Evolutionary conservation across 495 filamentous ascomycete species (phyloP).

Genomic region (Beverwykella pulmonaria): DNA sequence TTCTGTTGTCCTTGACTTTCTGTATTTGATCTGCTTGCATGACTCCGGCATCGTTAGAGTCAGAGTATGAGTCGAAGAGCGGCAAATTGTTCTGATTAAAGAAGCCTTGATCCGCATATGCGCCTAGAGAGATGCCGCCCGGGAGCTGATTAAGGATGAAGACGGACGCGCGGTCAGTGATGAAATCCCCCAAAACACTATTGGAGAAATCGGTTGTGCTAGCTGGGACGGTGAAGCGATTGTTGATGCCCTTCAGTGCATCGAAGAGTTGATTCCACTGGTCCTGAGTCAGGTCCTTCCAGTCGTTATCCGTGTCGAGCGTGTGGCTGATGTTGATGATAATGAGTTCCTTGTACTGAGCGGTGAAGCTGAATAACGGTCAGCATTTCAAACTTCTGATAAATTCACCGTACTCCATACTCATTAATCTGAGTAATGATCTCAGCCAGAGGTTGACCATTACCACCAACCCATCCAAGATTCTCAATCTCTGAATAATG

Average conservation of each 20-base stretch:
- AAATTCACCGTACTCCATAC: not conserved
- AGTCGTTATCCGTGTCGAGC: constrained; percentile 34
- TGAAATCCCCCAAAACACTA: constrained; percentile 33
- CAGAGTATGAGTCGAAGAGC: constrained; percentile 35
- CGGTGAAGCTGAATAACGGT: constrained; percentile 18
- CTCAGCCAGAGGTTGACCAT: constrained; percentile 33
- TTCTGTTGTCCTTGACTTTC: constrained; percentile 34
- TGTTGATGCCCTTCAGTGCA: constrained; percentile 34
- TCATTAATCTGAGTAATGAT: constrained; percentile 35
- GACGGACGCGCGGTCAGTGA: constrained; percentile 25
- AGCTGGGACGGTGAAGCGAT: constrained; percentile 18
- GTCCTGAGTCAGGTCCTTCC: constrained; percentile 32
- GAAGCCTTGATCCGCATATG: constrained; percentile 35
- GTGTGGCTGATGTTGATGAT: constrained; percentile 38
- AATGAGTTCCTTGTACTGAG: constrained; percentile 37
- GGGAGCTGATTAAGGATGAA: constrained; percentile 37
- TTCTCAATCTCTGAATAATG: constrained; percentile 36
- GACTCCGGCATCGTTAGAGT: constrained; percentile 28
- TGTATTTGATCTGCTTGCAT: constrained; percentile 37
- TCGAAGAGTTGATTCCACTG: constrained; percentile 39
- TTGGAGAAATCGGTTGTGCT: constrained; percentile 30
- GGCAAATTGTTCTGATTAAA: constrained; percentile 35
- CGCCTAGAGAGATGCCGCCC: constrained; percentile 23
- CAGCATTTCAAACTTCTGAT: not conserved
- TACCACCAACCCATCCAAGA: constrained; percentile 32